Evolutionary conservation across 176 grass and related monocot species (phyloP), one percentile per base, ranked within the genome.

Genomic region (Phragmites australis): DNA sequence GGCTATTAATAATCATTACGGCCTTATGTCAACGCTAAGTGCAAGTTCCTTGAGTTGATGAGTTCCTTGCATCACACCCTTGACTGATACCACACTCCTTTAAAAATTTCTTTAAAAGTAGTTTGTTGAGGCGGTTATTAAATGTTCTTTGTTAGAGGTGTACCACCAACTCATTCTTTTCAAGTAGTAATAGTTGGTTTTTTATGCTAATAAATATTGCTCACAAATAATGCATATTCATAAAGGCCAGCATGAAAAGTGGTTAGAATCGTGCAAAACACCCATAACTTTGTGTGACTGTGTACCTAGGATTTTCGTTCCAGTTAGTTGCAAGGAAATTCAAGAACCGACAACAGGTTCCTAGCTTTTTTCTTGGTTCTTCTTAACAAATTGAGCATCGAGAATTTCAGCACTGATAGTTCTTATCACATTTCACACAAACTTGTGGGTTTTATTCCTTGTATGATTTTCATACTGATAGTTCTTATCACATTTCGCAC

Each of bases 51-150:
- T 26, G 11, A 47, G 6, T 39, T 65, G 29, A 72, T 3, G 6
- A 75, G 34, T 81, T 40, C 8, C 53, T 59, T 75, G 53, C 22
- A 67, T 75, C 49, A 44, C 13, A 70, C 4, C 15, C 44, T 70
- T 18, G 44, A 27, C n/a, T 44, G 40, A 21, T 65, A 18, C 41
- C 18, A 65, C 40, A 9, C 65, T 17, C 14, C 32, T 68, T 39
- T 64, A 17, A 39, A 67, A 43, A n/a, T n/a, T 26, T 54, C 22
- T 7, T 54, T 42, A 25, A 25, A 23, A 44, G 3, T 12, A 13
- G 21, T 52, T 27, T 54, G 0, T 40, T 74, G 0, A 17, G 32
- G 32, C n/a, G 9, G 1, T 2, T 54, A 6, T 17, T n/a, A 40
- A 40, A 39, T 9, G 11, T 1, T 52, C 12, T 21, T 52, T 54